These are phyloP conservation scores for Dactylellina leptospora DNA, from an alignment of 2,329 filamentous ascomycete species.

Conservation along the genomic window DNA sequence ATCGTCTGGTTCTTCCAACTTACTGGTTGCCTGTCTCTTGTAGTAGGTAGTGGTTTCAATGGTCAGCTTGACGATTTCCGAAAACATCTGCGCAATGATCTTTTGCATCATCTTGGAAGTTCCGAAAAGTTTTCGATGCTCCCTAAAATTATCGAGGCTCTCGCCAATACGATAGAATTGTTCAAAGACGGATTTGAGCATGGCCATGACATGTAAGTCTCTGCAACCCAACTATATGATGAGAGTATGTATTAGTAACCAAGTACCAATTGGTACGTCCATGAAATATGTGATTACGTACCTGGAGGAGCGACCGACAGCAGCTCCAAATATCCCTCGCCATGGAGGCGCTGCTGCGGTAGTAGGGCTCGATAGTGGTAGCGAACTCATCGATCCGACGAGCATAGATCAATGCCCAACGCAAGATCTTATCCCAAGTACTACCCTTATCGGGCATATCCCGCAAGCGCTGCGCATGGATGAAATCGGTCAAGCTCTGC, in stretches of 20 bases:
- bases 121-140: conserved; percentile 25
- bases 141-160: conserved; percentile 27
- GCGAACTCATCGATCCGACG: conserved; percentile 19
- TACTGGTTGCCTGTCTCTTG: conserved; percentile 17
- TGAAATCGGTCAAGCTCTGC: conserved; percentile 23
- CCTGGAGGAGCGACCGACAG: conserved; percentile 27
- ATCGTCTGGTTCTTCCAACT: too few relatives aligned
- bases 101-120: conserved; percentile 21
- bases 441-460: conserved; percentile 40
- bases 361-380: conserved; percentile 26
- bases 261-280: not conserved
- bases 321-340: conserved; percentile 33
- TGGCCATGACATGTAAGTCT: conserved; percentile 12
- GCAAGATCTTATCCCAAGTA: conserved; percentile 31
- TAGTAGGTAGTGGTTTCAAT: conserved; percentile 25
- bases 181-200: conserved; percentile 28
- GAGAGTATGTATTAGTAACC: not conserved
- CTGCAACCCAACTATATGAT: conserved; percentile 11
- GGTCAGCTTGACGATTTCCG: conserved; percentile 23
- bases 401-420: conserved; percentile 27
- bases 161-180: conserved; percentile 36
- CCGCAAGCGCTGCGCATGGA: conserved; percentile 32
- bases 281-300: not conserved
- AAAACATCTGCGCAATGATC: conserved; percentile 23
- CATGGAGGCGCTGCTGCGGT: conserved; percentile 9